Evolutionary conservation across 768 basidiomycete genomes (phyloP).

Genomic region (Kwoniella dendrophila): DNA sequence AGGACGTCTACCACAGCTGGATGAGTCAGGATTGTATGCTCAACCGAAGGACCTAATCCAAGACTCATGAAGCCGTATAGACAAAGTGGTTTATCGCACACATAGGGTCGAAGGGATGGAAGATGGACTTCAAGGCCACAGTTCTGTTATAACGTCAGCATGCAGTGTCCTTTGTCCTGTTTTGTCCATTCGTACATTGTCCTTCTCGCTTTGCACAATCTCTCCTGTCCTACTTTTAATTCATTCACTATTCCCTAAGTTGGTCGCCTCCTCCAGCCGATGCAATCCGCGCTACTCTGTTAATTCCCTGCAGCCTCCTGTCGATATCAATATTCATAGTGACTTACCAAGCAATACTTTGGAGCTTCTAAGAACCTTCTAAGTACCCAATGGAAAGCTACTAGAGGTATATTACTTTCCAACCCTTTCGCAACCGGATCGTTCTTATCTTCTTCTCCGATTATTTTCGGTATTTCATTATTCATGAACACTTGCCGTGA

Average conservation of each 20-base stretch:
- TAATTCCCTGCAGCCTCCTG: too few species aligned
- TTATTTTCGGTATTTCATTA: neutral
- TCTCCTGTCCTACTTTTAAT: too few species aligned
- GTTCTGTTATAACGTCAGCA: conserved; percentile 29
- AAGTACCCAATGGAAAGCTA: conserved; percentile 34
- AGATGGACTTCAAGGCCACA: conserved; percentile 33
- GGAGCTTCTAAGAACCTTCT: conserved; percentile 34
- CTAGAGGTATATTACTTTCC: conserved; percentile 26
- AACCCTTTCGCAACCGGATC: conserved; percentile 36
- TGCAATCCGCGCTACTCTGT: too few species aligned
- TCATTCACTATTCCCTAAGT: too few species aligned
- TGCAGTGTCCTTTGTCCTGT: too few species aligned
- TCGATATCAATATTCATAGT: too few species aligned
- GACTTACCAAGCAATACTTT: conserved; percentile 40
- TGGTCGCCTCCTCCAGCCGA: too few species aligned
- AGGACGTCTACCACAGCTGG: conserved; percentile 42
- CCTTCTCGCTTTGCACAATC: too few species aligned
- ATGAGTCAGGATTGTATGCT: conserved; percentile 35
- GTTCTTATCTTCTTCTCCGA: conserved; percentile 2
- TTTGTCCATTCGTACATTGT: too few species aligned
- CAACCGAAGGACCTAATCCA: conserved; percentile 40
- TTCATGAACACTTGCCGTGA: conserved; percentile 22
- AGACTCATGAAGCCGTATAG: conserved; percentile 41
- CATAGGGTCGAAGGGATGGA: conserved; percentile 36
- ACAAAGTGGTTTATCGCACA: conserved; percentile 36